Evolutionary conservation across 2,329 filamentous ascomycete genomes (phyloP), one percentile per base, ranked within the genome.

Genomic region (Colletotrichum sp.): DNA sequence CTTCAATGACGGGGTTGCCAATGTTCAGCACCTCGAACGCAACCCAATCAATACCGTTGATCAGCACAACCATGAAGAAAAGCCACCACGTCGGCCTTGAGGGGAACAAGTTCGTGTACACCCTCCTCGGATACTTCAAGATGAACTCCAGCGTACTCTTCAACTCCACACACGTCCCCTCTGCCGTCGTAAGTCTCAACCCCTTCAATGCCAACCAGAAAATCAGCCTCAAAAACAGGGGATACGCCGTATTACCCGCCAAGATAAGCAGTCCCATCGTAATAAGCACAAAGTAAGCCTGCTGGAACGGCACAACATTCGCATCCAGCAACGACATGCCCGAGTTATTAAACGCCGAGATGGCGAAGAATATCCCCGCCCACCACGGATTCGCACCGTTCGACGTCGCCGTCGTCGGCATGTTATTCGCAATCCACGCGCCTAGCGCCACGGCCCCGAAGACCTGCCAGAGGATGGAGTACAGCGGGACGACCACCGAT

Each of bases 301-400:
- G 85, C 73, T 91, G 89, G 74, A 93, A 93, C 0, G 90, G 90
- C 5, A 90, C 85, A 85, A 95, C 92, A 80, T 93, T 94, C 55
- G 90, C 88, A 81, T 94, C 92, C 15, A 94, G 84, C 44, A 94
- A 85, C 24, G 90, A 90, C 92, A 95, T 93, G 55, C 93, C 92
- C n/a, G 89, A 92, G 78, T 94, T 94, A 83, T 93, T 94, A 83
- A 94, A 95, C 0, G 92, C 93, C 21, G 91, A 93, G 6, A 92
- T 89, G 3, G 91, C 91, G 77, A 93, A 92, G 84, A 94, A 95
- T 60, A 92, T 89, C 55, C 93, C 93, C 4, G 92, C 86, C 92
- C 93, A 94, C 91, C 91, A 94, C 39, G 93, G 90, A 74, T 92
- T 90, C 70, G 93, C 87, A 15, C 89, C 91, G 80, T 94, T 93